A percentile compares a stretch with the other conserved stretches of the same genome.
Evolutionary conservation across 108 stramenopile genomes (phyloP).

Genomic region (Cyclotella cryptica): DNA sequence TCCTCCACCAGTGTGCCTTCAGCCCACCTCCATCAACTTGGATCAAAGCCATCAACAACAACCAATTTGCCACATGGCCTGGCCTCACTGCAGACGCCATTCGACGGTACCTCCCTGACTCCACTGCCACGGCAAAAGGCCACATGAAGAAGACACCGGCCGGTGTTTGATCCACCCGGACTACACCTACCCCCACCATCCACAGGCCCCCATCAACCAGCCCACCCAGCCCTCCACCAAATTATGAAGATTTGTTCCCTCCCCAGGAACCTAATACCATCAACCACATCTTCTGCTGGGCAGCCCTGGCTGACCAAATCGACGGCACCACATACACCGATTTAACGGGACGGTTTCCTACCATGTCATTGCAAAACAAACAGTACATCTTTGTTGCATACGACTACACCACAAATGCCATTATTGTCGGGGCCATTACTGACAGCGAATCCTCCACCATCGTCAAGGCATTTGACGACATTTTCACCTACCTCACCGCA

Average conservation of each 20-base stretch:
- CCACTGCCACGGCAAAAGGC: conserved; percentile 21
- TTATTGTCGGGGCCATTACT: not conserved
- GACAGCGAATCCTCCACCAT: conserved; percentile 1
- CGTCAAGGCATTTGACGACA: not conserved
- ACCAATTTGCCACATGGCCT: conserved; percentile 9
- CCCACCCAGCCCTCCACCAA: not conserved
- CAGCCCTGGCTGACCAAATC: conserved; percentile 16
- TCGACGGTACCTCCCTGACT: not conserved
- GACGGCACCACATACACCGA: conserved; percentile 15
- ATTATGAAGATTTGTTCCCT: conserved; percentile 1
- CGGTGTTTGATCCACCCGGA: not conserved
- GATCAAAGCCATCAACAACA: conserved; percentile 28
- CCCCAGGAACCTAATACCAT: not conserved
- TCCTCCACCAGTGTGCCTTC: conserved; percentile 27
- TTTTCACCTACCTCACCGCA: not conserved
- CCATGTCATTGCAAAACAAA: not conserved
- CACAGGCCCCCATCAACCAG: not conserved
- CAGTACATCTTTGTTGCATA: conserved; percentile 55
- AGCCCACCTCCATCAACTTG: conserved; percentile 14
- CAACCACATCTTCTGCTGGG: conserved; percentile 21
- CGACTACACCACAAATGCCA: conserved; percentile 41
- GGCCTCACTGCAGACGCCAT: conserved; percentile 8
- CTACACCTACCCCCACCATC: not conserved
- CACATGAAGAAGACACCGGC: conserved; percentile 15
- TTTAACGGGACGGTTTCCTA: conserved; percentile 48